Evolutionary conservation across 371 early-diverging fungal species (phyloP).

Genomic region (Neoconidiobolus thromboides): DNA sequence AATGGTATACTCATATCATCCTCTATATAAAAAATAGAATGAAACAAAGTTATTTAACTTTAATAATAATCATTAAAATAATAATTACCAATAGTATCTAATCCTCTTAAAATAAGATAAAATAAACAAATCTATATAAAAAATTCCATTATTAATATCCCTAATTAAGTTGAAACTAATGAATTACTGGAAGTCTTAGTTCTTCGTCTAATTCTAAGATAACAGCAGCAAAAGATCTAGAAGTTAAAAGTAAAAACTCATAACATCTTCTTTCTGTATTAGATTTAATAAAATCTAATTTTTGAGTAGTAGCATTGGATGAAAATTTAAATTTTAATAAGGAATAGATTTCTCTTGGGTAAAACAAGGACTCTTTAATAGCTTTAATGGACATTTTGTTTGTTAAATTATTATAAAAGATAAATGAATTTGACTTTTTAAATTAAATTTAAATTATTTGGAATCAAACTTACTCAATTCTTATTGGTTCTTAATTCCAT

Average conservation of each 20-base stretch:
- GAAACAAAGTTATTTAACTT: neutral
- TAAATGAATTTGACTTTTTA: too few species aligned
- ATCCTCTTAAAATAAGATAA: constrained; percentile 81
- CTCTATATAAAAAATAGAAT: constrained; percentile 25
- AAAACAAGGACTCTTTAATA: constrained; percentile 41
- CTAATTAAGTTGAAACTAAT: neutral
- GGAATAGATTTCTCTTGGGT: constrained; percentile 73
- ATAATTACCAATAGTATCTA: constrained; percentile 68
- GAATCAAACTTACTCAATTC: too few species aligned
- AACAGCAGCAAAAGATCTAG: constrained; percentile 89
- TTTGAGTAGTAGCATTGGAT: constrained; percentile 26
- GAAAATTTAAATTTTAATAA: constrained; percentile 54
- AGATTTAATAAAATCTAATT: constrained; percentile 28
- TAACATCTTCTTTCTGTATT: constrained; percentile 56
- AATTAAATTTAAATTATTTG: too few species aligned
- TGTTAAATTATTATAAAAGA: neutral
- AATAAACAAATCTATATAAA: constrained; percentile 54
- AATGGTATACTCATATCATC: constrained; percentile 78
- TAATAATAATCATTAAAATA: too few species aligned
- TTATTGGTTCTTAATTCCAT: too few species aligned
- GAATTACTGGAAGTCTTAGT: constrained; percentile 48
- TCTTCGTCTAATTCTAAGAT: constrained; percentile 81
- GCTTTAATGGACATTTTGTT: constrained; percentile 4
- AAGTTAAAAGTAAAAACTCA: constrained; percentile 74
- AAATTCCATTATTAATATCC: neutral